These are phyloP conservation scores for Penicillium sp. DNA, from an alignment of 2,329 filamentous ascomycete genomes.

Conservation along the genomic window DNA sequence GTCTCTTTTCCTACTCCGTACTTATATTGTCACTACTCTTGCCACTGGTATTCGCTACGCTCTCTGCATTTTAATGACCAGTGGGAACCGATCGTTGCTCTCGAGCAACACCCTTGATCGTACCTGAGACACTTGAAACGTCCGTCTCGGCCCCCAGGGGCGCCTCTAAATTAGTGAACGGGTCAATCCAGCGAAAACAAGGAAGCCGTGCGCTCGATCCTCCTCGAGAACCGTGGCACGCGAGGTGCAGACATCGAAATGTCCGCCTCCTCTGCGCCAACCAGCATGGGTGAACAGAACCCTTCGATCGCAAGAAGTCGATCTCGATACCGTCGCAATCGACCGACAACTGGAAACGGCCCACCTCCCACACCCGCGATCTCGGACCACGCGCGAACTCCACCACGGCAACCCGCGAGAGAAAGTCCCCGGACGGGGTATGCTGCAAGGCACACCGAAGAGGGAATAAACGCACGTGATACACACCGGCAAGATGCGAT, in stretches of 20 bases:
- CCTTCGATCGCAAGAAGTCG: slow-evolving; percentile 35
- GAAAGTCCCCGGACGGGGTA: not conserved
- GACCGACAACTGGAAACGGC: slow-evolving; percentile 12
- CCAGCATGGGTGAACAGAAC: slow-evolving; percentile 11
- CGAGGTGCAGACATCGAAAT: slow-evolving; percentile 4
- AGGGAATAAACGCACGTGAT: slow-evolving; percentile 25
- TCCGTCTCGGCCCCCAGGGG: not conserved
- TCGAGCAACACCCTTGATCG: not conserved
- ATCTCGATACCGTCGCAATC: slow-evolving; percentile 37
- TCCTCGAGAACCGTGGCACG: not conserved
- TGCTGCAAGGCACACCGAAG: not conserved
- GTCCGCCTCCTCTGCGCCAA: not conserved
- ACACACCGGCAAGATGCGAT: slow-evolving; percentile 35
- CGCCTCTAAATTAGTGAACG: not conserved
- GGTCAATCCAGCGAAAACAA: not conserved
- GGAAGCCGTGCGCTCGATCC: not conserved
- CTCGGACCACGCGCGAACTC: slow-evolving; percentile 8
- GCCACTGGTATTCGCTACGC: not conserved
- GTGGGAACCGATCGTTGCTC: no score
- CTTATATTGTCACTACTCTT: not conserved
- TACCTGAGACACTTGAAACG: slow-evolving; percentile 4
- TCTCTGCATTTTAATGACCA: not conserved
- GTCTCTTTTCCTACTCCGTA: not conserved
- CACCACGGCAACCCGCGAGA: not conserved
- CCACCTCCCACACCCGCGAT: slow-evolving; percentile 15